These are phyloP conservation scores for Golubevia sp. DNA, from an alignment of 1,284 basidiomycete species.

Conservation along the genomic window DNA sequence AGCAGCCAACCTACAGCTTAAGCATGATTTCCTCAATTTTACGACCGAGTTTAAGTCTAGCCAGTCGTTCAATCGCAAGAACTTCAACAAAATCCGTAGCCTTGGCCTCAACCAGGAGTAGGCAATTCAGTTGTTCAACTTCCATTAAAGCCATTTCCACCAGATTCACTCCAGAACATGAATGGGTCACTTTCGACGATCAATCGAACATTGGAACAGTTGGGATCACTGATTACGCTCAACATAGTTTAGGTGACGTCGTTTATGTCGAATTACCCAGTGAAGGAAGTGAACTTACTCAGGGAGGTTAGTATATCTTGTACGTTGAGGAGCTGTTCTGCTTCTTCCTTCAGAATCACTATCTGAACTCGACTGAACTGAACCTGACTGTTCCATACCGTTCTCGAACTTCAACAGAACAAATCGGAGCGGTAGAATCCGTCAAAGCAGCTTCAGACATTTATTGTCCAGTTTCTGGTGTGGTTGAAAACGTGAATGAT, in stretches of 20 bases:
- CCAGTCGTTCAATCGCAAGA: neutral
- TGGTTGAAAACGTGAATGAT: conserved; percentile 79
- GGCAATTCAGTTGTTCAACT: neutral
- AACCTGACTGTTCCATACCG: neutral
- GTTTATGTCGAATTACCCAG: conserved; percentile 92
- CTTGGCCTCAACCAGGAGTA: neutral
- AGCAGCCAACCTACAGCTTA: neutral
- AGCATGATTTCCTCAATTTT: neutral
- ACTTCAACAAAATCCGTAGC: neutral
- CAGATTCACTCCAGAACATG: conserved; percentile 78
- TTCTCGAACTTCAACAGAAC: conserved; percentile 67
- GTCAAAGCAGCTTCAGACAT: conserved; percentile 98
- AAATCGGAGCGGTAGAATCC: conserved; percentile 94
- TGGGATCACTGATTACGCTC: conserved; percentile 91
- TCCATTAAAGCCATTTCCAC: neutral
- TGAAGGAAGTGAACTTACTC: conserved; percentile 71
- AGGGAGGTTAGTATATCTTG: conserved; percentile 72
- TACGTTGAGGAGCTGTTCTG: neutral
- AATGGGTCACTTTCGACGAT: conserved; percentile 82
- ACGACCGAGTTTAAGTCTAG: neutral
- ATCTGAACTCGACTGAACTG: neutral
- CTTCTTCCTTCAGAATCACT: neutral
- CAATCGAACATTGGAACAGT: conserved; percentile 79
- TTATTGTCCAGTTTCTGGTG: conserved; percentile 90
- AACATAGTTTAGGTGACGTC: conserved; percentile 90